Conservation (phyloP, 2,329 filamentous ascomycete genomes). For the Fusarium luffae region DNA sequence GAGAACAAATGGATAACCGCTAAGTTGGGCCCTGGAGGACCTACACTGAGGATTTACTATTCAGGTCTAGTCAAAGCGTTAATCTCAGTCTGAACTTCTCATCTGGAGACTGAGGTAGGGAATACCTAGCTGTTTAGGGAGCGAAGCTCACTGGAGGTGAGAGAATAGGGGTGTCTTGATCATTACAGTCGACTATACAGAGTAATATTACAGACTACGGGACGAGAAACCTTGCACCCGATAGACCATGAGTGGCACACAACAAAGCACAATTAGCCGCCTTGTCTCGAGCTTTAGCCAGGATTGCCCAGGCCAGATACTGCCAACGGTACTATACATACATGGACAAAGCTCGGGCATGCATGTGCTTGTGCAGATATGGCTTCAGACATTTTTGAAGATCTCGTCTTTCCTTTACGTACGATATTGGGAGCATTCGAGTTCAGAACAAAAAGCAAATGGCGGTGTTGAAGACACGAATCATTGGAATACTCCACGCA, state of each 20-base stretch:
- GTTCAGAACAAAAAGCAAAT: background rate
- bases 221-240: conserved; percentile 34
- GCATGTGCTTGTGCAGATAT: conserved; percentile 20
- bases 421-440: conserved; percentile 1
- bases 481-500: background rate
- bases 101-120: background rate
- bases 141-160: background rate
- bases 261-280: conserved; percentile 35
- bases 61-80: conserved; percentile 34
- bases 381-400: conserved; percentile 7
- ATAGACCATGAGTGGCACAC: conserved; percentile 39
- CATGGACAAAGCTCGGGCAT: conserved; percentile 3
- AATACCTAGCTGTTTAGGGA: background rate
- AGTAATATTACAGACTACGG: conserved; percentile 11
- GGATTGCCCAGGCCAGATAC: conserved; percentile 27
- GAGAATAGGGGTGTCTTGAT: conserved; percentile 30
- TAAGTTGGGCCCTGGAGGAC: conserved; percentile 7
- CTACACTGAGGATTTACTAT: conserved; percentile 24
- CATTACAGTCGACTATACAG: conserved; percentile 5
- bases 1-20: conserved; percentile 27
- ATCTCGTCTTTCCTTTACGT: conserved; percentile 9
- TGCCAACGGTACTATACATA: conserved; percentile 1
- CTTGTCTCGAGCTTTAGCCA: conserved; percentile 30
- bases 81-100: conserved; percentile 35
- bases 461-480: conserved; percentile 5